A percentile compares a stretch with the other conserved stretches of the same genome.
These are phyloP conservation scores for Aspergillus caelatus DNA, from an alignment of 2,329 filamentous ascomycete genomes.

Conservation along the genomic window DNA sequence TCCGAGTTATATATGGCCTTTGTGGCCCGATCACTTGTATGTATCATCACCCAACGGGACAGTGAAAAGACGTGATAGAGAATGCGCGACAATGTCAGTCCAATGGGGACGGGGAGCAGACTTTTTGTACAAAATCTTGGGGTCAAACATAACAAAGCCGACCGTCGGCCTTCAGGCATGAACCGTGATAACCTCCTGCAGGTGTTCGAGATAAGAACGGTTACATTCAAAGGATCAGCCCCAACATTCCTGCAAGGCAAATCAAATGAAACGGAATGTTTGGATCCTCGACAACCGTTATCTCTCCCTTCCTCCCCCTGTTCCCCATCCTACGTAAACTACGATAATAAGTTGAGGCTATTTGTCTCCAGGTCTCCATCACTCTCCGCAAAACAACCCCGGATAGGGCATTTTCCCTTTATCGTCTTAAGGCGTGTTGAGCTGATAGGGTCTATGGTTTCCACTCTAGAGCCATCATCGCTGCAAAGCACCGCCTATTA, in stretches of 20 bases:
- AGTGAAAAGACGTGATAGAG: conserved; percentile 31
- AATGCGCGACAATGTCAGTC: conserved; percentile 9
- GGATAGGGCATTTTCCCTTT: neutral
- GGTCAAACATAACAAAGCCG: conserved; percentile 7
- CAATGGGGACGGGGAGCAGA: conserved; percentile 9
- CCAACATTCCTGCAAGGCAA: neutral
- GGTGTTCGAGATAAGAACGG: conserved; percentile 4
- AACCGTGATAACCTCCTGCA: conserved; percentile 6
- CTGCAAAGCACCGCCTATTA: neutral
- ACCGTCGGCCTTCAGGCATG: conserved; percentile 8
- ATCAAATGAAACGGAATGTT: neutral
- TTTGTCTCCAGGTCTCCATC: neutral
- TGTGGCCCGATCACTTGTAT: neutral
- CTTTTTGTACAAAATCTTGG: conserved; percentile 9
- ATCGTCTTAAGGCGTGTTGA: neutral
- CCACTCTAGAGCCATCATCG: neutral
- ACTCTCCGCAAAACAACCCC: neutral
- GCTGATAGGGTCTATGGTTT: neutral
- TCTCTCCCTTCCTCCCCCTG: neutral
- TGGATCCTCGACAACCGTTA: neutral
- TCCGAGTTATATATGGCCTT: neutral
- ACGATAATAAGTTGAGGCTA: conserved; percentile 5
- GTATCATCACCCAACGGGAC: conserved; percentile 26
- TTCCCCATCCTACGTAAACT: neutral
- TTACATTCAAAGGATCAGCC: neutral